Base-by-base conservation (phyloP, 495 filamentous ascomycete species). In the Annulohypoxylon nitens region DNA sequence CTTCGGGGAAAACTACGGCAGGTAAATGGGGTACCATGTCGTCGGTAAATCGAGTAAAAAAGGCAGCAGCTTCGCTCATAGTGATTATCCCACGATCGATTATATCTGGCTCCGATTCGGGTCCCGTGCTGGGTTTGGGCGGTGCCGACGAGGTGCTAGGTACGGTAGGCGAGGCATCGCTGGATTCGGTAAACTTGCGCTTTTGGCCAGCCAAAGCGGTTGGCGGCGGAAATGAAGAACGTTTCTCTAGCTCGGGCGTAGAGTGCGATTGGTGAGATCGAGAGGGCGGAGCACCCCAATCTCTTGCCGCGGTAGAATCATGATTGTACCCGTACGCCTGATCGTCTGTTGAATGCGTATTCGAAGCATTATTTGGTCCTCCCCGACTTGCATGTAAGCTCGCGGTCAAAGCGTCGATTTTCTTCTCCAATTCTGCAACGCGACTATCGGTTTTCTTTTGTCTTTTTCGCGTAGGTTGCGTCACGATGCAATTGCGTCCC, bases 401-500 rank as follows among this genome's bases (percentile, higher is more conserved):
- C 0, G 93, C 93, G 2, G 92, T 97, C 79, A 97, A 78, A 10
- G 90, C 92, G 82, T 97, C 93, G 57, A 99, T 95, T 83, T 97
- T 97, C 83, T 91, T 93, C 82, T 99, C 96, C 47, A 99, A 84
- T 81, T 98, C 95, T 12, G 94, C 91, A 7, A 99, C 94, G 43
- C 95, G 88, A 66, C 89, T 94, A 78, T 97, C 96, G 30, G 92
- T 93, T 84, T 97, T 98, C 84, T 96, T 97, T 83, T 95, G 92
- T 33, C 95, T 86, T 81, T 97, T 98, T 12, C 94, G 86, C 11
- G 88, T 93, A 1, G 95, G 94, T 26, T 88, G 88, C 7, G 94
- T 97, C 39, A 97, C 90, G 34, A 97, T 78, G 73, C 96, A 99
- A 64, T 85, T 82, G 14, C 95, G 86, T 26, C 88, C 87, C 1